Evolutionary conservation across 768 basidiomycete species (phyloP), one percentile per base, ranked within the genome.

Genomic region (Cubamyces lactineus): DNA sequence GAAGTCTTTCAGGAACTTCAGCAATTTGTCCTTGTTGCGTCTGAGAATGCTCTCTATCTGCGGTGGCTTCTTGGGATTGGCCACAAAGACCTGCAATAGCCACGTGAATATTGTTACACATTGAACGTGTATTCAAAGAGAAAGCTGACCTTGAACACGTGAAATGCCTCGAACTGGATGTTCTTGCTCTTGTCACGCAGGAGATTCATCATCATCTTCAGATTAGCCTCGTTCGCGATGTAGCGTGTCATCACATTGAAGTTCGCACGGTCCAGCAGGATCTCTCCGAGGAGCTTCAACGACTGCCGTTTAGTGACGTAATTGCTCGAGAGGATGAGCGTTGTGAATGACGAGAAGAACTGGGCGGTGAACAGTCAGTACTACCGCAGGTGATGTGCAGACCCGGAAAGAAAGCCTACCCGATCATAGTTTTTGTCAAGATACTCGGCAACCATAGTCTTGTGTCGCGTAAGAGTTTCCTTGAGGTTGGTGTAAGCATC

Each of bases 151-250:
- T 98, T 99, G 85, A 99, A 99, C 41, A 99, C 97, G 70, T 99
- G 97, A 78, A 99, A 99, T 2, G 97, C 96, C 74, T 99, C 97
- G 59, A 98, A 99, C 75, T 99, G 97, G 48, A 99, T 98, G 75
- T 99, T 99, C 82, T 94, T 93, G 84, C 96, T 98, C 84, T 96
- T 97, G 74, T 98, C 94, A 64, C 96, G 85, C 58, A 99, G 80
- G 58, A 98, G 83, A 75, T 98, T 98, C 97, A 99, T 99, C 94
- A 99, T 97, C 89, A 96, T 93, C 88, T 98, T 98, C 65, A 99
- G 82, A 74, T 98, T 99, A 28, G 88, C 89, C 72, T 98, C 97
- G 70, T 88, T 89, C 9, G 93, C 86, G 68, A 99, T 99, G 73
- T 98, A 99, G 7, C 89, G 85, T 0, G 97, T 98, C 97, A 99